Evolutionary conservation across 768 basidiomycete species (phyloP).

Genomic region (Leucosporidium scottii): DNA sequence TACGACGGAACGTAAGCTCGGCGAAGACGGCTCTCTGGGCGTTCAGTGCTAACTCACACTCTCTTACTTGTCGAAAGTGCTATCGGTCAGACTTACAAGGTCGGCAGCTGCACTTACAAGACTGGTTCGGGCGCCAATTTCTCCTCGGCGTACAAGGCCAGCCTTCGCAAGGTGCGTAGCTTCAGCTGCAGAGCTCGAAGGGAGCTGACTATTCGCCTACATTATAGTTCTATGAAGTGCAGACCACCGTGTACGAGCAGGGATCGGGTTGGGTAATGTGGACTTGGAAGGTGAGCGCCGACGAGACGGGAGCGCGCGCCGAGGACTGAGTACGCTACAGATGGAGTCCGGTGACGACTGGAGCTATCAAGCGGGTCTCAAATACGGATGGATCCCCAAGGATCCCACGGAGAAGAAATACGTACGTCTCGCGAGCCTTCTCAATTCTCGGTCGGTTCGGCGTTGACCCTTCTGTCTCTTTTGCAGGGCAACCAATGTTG

Average conservation of each 20-base stretch:
- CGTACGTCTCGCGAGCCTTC: conserved; percentile 1
- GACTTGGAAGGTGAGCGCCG: conserved; percentile 30
- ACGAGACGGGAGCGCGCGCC: too few relatives aligned
- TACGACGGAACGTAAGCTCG: conserved; percentile 42
- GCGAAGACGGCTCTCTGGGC: conserved; percentile 36
- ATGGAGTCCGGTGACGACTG: conserved; percentile 73
- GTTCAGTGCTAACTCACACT: conserved; percentile 40
- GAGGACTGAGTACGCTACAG: not conserved
- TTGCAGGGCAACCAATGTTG: not conserved
- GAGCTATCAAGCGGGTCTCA: conserved; percentile 75
- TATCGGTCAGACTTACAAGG: conserved; percentile 21
- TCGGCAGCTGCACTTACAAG: conserved; percentile 40
- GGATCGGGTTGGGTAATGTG: conserved; percentile 40
- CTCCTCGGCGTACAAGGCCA: conserved; percentile 68
- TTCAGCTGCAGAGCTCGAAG: conserved; percentile 19
- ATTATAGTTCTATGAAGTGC: too few relatives aligned
- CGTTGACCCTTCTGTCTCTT: not conserved
- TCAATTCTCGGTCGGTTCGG: not conserved
- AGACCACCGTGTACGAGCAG: conserved; percentile 36
- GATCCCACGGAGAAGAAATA: conserved; percentile 52
- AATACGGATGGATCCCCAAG: conserved; percentile 75
- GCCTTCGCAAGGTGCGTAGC: conserved; percentile 71
- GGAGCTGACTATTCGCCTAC: too few relatives aligned
- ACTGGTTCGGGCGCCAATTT: conserved; percentile 70
- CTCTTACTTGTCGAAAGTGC: conserved; percentile 27